Percentiles rank a stretch among this genome's conserved stretches.
Evolutionary conservation across 106 monocot genomes (phyloP).

Genomic region (Dendrobium huoshanense): DNA sequence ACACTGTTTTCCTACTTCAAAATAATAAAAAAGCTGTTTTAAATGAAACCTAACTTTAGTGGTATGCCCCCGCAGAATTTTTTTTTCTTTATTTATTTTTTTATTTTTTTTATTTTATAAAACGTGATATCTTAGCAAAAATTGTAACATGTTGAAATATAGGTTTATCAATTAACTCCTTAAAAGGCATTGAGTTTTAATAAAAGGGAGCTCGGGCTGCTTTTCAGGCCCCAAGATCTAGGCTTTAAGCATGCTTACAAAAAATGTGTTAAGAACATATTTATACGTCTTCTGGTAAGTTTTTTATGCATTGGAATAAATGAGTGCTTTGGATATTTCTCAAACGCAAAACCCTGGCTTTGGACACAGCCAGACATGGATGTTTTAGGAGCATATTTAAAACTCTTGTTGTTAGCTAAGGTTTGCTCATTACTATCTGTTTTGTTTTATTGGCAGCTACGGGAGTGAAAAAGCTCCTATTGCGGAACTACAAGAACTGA

Average conservation of each 20-base stretch:
- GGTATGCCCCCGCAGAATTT: no score
- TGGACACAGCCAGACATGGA: not conserved
- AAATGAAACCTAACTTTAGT: no score
- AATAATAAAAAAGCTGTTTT: no score
- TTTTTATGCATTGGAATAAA: not conserved
- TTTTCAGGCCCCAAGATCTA: not conserved
- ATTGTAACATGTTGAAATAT: no score
- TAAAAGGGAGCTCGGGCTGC: not conserved
- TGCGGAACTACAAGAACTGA: not conserved
- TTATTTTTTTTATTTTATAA: no score
- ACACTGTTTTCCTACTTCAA: no score
- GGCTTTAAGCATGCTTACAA: not conserved
- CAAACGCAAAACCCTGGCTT: not conserved
- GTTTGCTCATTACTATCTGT: not conserved
- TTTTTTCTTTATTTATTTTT: no score
- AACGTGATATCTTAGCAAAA: no score
- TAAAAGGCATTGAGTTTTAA: not conserved
- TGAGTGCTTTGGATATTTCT: not conserved
- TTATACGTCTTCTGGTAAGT: not conserved
- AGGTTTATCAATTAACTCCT: not conserved
- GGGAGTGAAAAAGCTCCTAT: slow-evolving; percentile 10
- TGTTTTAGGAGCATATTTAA: not conserved
- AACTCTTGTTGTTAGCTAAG: not conserved
- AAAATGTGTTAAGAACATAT: not conserved
- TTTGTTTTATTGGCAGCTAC: slow-evolving; percentile 6